Percentiles rank a stretch among this genome's conserved stretches.
These are phyloP conservation scores for Nymphaea colorata DNA, from an alignment of 164 flowering plant species.

Conservation along the genomic window DNA sequence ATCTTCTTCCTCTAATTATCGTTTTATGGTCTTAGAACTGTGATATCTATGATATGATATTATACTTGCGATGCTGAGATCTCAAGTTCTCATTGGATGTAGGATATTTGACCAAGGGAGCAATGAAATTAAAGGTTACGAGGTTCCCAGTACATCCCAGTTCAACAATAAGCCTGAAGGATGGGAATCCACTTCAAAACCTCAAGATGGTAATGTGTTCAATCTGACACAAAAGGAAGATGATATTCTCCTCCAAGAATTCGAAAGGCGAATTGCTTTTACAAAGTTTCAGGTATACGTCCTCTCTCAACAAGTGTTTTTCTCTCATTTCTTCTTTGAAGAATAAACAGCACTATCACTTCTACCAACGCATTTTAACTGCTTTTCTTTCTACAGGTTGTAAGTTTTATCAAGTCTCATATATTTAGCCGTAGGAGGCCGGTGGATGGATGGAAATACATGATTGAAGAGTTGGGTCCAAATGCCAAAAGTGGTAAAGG, in stretches of 20 bases:
- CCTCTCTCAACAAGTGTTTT: background rate
- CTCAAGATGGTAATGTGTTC: constrained; percentile 82
- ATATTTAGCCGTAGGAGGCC: constrained; percentile 97
- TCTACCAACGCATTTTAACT: background rate
- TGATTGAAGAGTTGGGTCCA: constrained; percentile 96
- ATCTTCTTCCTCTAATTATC: too few species aligned
- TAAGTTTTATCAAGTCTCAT: constrained; percentile 86
- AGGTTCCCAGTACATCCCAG: constrained; percentile 45
- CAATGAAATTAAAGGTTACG: constrained; percentile 30
- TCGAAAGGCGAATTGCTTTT: constrained; percentile 86
- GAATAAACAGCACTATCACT: background rate
- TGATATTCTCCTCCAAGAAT: constrained; percentile 92
- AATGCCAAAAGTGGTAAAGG: constrained; percentile 89
- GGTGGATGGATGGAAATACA: constrained; percentile 97
- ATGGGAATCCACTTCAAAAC: constrained; percentile 83
- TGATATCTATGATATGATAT: too few species aligned
- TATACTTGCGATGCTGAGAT: too few species aligned
- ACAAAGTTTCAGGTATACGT: constrained; percentile 74
- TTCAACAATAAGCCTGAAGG: constrained; percentile 94
- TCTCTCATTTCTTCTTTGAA: background rate
- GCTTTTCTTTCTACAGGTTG: constrained; percentile 45
- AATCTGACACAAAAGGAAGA: constrained; percentile 95
- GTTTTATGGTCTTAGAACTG: too few species aligned
- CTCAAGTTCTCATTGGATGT: constrained; percentile 7
- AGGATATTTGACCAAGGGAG: constrained; percentile 69